Evolutionary conservation across 441 rosid genomes (phyloP).

Genomic region (Omphalea diandra): DNA sequence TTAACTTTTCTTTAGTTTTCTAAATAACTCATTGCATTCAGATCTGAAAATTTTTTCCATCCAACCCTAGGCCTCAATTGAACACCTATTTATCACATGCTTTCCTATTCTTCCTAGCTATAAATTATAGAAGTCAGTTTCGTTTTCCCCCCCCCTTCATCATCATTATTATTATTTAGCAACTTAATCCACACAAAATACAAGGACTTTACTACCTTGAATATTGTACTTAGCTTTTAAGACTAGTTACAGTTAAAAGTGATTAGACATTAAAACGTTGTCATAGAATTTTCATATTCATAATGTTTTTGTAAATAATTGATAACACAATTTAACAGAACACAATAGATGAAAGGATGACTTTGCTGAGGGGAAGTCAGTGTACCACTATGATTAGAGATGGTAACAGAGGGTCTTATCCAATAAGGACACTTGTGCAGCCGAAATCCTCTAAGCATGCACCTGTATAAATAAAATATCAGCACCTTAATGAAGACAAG

Average conservation of each 20-base stretch:
- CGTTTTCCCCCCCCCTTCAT: too few relatives aligned
- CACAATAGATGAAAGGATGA: background rate
- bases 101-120: background rate
- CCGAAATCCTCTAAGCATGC: constrained; percentile 87
- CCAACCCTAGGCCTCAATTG: background rate
- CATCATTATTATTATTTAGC: background rate
- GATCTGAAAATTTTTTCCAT: background rate
- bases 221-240: background rate
- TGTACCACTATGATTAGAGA: constrained; percentile 75
- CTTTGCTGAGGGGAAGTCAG: constrained; percentile 8
- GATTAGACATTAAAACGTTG: too few relatives aligned
- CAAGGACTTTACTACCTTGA: background rate
- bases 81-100: background rate
- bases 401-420: constrained; percentile 75
- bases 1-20: background rate
- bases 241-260: background rate
- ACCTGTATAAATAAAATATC: constrained; percentile 44
- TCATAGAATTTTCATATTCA: too few relatives aligned
- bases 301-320: background rate
- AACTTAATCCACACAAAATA: background rate
- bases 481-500: constrained; percentile 19
- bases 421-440: constrained; percentile 82
- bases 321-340: background rate
- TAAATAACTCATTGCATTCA: background rate
- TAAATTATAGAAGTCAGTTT: too few relatives aligned